Evolutionary conservation across 495 filamentous ascomycete species (phyloP), one percentile per base, ranked within the genome.

Genomic region (Xylaria curta): DNA sequence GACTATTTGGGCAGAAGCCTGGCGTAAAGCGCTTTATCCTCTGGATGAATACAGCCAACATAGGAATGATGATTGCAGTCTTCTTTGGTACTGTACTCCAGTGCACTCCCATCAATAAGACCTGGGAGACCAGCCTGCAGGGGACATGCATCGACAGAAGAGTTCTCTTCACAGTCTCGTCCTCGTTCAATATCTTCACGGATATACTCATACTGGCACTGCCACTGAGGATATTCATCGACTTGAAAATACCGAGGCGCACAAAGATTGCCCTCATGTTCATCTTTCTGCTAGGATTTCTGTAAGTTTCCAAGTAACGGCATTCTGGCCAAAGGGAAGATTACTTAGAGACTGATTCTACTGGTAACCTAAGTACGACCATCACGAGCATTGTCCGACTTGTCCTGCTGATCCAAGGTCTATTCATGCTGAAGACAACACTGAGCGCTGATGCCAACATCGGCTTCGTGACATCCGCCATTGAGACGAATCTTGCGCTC

Each of bases 61-160:
- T 89, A 19, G 78, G 76, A 0, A 82, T 88, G 66, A 87, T 87
- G 77, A 76, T 89, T 66, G 82, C 82, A 15, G 82, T 88, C 10
- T 86, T 90, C 64, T 80, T 90, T 24, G 86, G 84, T 56, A 86
- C 87, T 40, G 80, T 89, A n/a, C 84, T 90, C 61, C 90, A 91
- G 73, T 89, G 87, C 74, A 78, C 77, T 0, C 87, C 87, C 1
- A 76, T 88, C 31, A 72, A 80, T 9, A 85, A 81, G 72, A 85
- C 86, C 74, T 89, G 84, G 85, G 19, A 76, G 54, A 72, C 72
- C 0, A 78, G 77, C 6, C 68, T 86, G 38, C 76, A 75, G 0
- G 87, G 86, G 5, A 75, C 74, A 40, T 90, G 87, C 67, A 82
- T 87, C 49, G 79, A 87, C 73, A 83, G 80, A 17, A 80, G 82